These are phyloP conservation scores for Neurospora crassa DNA, from an alignment of 2,329 filamentous ascomycete genomes.

Conservation along the genomic window DNA sequence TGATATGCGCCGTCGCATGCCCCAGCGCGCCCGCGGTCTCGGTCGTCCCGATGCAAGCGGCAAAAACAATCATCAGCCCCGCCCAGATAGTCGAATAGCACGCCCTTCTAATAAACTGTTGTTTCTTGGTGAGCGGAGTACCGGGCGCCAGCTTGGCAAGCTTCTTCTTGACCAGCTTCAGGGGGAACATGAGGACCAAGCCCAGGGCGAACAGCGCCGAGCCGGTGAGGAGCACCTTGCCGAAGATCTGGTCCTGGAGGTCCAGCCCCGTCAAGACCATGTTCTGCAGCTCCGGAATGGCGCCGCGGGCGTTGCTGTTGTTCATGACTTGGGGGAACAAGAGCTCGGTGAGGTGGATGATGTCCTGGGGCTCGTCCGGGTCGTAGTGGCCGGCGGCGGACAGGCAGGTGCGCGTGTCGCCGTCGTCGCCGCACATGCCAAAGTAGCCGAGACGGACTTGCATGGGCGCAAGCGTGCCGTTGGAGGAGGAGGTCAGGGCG, in stretches of 20 bases:
- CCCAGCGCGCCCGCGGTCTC: slow-evolving; percentile 15
- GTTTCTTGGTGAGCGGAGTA: slow-evolving; percentile 1
- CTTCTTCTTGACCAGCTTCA: slow-evolving; percentile 8
- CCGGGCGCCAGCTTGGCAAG: slow-evolving; percentile 4
- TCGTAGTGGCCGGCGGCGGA: slow-evolving; percentile 10
- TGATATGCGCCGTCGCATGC: slow-evolving; percentile 7
- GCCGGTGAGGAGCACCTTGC: slow-evolving; percentile 14
- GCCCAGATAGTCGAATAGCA: slow-evolving; percentile 11
- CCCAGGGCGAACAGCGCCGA: slow-evolving; percentile 14
- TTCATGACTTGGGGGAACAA: slow-evolving; percentile 1
- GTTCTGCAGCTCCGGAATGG: slow-evolving; percentile 6
- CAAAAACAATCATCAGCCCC: slow-evolving; percentile 14
- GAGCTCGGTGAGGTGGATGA: slow-evolving; percentile 12
- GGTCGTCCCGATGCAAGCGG: slow-evolving; percentile 14
- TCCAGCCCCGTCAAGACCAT: slow-evolving; percentile 15
- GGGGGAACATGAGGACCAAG: slow-evolving; percentile 10
- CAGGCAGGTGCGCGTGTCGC: slow-evolving; percentile 13
- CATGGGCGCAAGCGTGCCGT: slow-evolving; percentile 5
- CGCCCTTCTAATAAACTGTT: neutral
- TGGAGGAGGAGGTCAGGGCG: slow-evolving; percentile 12
- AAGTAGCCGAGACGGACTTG: slow-evolving; percentile 19
- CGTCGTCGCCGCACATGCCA: slow-evolving; percentile 15
- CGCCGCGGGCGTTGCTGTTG: slow-evolving; percentile 1
- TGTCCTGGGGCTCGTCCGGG: slow-evolving; percentile 9
- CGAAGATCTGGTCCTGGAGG: slow-evolving; percentile 16